These are phyloP conservation scores for Aspergillus arachidicola DNA, from an alignment of 2,329 filamentous ascomycete genomes.

Conservation along the genomic window DNA sequence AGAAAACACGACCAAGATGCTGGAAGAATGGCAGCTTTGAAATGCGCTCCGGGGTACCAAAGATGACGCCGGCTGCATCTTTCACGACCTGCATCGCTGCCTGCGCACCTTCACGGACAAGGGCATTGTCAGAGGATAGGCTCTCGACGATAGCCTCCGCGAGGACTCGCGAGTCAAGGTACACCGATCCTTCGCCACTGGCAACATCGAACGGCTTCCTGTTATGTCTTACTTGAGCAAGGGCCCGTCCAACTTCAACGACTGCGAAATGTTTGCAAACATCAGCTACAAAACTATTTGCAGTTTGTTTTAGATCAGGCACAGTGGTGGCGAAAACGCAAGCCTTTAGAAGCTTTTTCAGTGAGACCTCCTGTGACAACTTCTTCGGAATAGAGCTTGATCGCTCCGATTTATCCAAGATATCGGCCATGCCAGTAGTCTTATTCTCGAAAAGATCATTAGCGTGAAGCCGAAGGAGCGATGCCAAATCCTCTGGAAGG, in stretches of 20 bases:
- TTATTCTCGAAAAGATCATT: slow-evolving; percentile 79
- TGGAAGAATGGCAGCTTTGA: slow-evolving; percentile 81
- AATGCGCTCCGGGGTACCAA: slow-evolving; percentile 72
- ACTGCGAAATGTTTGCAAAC: slow-evolving; percentile 89
- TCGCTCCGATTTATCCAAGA: slow-evolving; percentile 75
- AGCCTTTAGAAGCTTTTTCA: slow-evolving; percentile 88
- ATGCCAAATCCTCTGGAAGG: slow-evolving; percentile 84
- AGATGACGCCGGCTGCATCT: slow-evolving; percentile 73
- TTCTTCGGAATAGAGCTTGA: slow-evolving; percentile 86
- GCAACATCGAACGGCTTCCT: slow-evolving; percentile 80
- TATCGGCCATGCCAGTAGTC: slow-evolving; percentile 67
- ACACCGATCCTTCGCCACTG: slow-evolving; percentile 82
- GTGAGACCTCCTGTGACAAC: slow-evolving; percentile 74
- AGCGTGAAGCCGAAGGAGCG: slow-evolving; percentile 82
- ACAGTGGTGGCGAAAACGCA: slow-evolving; percentile 83
- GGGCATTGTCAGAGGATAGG: slow-evolving; percentile 78
- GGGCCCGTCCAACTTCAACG: slow-evolving; percentile 82
- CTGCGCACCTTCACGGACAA: slow-evolving; percentile 81
- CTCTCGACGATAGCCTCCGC: slow-evolving; percentile 90
- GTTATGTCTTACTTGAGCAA: slow-evolving; percentile 76
- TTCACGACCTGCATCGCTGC: slow-evolving; percentile 76
- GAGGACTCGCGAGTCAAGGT: slow-evolving; percentile 82
- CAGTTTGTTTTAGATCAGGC: slow-evolving; percentile 75
- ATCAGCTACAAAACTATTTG: slow-evolving; percentile 73
- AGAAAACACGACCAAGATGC: slow-evolving; percentile 80